Evolutionary conservation across 2,329 filamentous ascomycete species (phyloP).

Genomic region (Emergomyces pasteurianus): DNA sequence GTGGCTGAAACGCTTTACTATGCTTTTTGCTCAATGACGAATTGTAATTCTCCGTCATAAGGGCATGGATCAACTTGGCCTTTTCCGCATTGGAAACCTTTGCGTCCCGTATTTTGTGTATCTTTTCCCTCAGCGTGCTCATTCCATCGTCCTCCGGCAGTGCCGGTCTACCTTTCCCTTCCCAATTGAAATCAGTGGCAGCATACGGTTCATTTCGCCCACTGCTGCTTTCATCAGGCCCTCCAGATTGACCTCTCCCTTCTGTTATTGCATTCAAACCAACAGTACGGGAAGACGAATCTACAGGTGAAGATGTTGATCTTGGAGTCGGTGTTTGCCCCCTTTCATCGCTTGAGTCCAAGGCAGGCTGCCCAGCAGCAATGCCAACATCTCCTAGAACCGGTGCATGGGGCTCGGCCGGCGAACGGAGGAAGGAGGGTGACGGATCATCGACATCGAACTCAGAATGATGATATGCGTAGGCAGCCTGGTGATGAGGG

Average conservation of each 20-base stretch:
- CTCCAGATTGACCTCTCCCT: neutral
- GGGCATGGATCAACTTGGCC: constrained; percentile 57
- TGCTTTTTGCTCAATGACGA: constrained; percentile 28
- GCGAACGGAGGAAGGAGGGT: neutral
- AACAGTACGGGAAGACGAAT: neutral
- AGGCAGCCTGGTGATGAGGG: neutral
- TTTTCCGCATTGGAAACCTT: constrained; percentile 51
- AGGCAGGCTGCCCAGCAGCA: neutral
- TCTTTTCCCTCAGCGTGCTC: constrained; percentile 52
- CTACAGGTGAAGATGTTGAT: neutral
- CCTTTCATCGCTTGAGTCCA: neutral
- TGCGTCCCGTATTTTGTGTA: constrained; percentile 55
- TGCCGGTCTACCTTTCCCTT: constrained; percentile 13
- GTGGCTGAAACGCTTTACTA: constrained; percentile 12
- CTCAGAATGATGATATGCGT: neutral
- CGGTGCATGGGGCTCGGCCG: neutral
- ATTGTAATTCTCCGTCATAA: constrained; percentile 58
- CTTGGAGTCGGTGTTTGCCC: neutral
- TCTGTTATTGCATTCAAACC: neutral
- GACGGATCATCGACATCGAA: neutral
- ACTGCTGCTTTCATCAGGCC: neutral
- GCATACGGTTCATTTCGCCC: neutral
- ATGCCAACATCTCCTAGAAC: too few species aligned
- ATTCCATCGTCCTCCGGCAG: constrained; percentile 73
- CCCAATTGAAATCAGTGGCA: constrained; percentile 5